Base-by-base conservation (phyloP, 78 protist species). In the Thecamonas trahens region DNA sequence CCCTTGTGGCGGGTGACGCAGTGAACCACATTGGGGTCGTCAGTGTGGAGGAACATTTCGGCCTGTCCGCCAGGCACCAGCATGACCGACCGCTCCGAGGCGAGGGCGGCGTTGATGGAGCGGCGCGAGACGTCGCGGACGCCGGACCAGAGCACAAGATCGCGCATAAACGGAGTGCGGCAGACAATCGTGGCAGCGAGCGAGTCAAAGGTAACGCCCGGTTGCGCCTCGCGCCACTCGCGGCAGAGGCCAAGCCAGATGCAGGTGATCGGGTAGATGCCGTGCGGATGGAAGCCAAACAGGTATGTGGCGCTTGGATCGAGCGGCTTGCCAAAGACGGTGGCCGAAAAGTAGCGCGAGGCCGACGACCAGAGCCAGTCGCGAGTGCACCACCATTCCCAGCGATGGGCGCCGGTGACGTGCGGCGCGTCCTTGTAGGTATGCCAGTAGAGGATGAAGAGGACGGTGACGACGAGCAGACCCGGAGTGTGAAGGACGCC, bases 11-110 rank as follows among this genome's bases (percentile, higher is more conserved):
- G 3, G 24, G 71, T 24, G 31, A 5, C 3, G 35, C 49, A 1
- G n/a, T n/a, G n/a, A n/a, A n/a, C n/a, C n/a, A n/a, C n/a, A n/a
- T n/a, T n/a, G n/a, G n/a, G n/a, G n/a, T n/a, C n/a, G n/a, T n/a
- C n/a, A n/a, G n/a, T n/a, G n/a, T n/a, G n/a, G n/a, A n/a, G n/a
- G n/a, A n/a, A n/a, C 71, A 66, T 66, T 14, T 66, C 71, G 18
- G 71, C 71, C 11, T 66, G 71, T 4, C 71, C 71, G 22, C 71
- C 71, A 14, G 71, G 52, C 14, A 66, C 71, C 15, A 66, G 37
- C 71, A 66, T 18, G 38, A 29, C 55, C 17, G 58, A 5, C 8
- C 28, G 24, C 20, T 57, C 71, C 34, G 3, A n/a, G n/a, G n/a
- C n/a, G n/a, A n/a, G 57, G 26, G 7, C 57, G 26, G 7, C 11